These are phyloP conservation scores for Phoma sp. DNA, from an alignment of 2,329 filamentous ascomycete species.

Conservation along the genomic window DNA sequence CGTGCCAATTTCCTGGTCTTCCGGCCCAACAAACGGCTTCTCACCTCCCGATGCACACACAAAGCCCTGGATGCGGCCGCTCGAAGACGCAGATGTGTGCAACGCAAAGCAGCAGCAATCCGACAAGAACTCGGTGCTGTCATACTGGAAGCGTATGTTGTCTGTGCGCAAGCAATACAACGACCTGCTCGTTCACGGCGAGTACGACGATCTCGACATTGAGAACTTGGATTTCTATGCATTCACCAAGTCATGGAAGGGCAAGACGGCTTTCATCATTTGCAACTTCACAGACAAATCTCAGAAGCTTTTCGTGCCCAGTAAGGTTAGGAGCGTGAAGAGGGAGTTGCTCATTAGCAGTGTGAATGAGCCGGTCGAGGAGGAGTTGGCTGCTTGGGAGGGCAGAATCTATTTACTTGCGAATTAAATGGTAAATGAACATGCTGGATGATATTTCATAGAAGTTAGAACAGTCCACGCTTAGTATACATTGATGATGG, in stretches of 20 bases:
- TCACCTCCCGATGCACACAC: conserved; percentile 53
- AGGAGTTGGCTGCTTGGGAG: conserved; percentile 35
- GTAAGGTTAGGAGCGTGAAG: conserved; percentile 38
- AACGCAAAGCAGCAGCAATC: conserved; percentile 64
- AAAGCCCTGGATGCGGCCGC: conserved; percentile 67
- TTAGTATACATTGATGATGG: too few species aligned
- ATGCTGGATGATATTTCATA: too few species aligned
- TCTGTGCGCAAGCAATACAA: conserved; percentile 62
- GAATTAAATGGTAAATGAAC: neutral
- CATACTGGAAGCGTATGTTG: conserved; percentile 68
- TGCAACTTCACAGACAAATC: conserved; percentile 46
- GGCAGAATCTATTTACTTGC: conserved; percentile 40
- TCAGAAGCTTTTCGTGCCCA: conserved; percentile 46
- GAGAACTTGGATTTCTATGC: conserved; percentile 66
- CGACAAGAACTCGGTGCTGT: conserved; percentile 58
- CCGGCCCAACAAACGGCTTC: conserved; percentile 66
- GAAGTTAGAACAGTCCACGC: too few species aligned
- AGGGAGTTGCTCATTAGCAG: conserved; percentile 36
- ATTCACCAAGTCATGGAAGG: conserved; percentile 45
- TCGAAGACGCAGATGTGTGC: conserved; percentile 61
- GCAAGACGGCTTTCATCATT: conserved; percentile 38
- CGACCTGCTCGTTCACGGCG: conserved; percentile 68
- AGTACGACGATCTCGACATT: conserved; percentile 61
- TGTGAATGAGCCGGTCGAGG: conserved; percentile 24
- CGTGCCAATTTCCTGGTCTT: conserved; percentile 73